A percentile compares a stretch with the other conserved stretches of the same genome.
Conservation (phyloP, 1,284 basidiomycete genomes). For the Cutaneotrichosporon sp. region DNA sequence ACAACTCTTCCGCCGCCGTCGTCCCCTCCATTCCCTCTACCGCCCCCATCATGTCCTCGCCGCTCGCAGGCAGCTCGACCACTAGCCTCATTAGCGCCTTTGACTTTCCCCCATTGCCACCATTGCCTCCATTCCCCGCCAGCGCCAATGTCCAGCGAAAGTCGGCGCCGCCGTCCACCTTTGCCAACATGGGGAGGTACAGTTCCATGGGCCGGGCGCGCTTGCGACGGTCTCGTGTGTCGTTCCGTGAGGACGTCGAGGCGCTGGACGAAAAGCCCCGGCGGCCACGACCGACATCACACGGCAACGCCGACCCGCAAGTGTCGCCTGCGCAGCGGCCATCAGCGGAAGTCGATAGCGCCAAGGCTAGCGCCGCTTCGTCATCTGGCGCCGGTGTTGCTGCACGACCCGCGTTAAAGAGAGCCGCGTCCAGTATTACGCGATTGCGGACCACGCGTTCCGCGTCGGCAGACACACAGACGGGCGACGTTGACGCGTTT, state of each 20-base stretch:
- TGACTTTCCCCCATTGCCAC: constrained; percentile 16
- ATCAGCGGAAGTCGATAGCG: constrained; percentile 5
- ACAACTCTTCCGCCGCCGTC: background rate
- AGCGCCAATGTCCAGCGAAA: constrained; percentile 3
- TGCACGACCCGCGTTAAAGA: constrained; percentile 2
- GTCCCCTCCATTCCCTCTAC: background rate
- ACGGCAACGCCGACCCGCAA: background rate
- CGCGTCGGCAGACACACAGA: too few relatives aligned
- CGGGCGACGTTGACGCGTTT: constrained; percentile 3
- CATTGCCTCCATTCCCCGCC: constrained; percentile 8
- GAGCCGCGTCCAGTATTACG: background rate
- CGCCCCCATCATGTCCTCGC: constrained; percentile 1
- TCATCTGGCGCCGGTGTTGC: background rate
- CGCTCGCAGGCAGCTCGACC: background rate
- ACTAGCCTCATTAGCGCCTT: background rate
- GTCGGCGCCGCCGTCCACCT: constrained; percentile 8
- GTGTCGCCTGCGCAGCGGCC: background rate
- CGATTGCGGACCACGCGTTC: too few relatives aligned
- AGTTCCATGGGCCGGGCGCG: background rate
- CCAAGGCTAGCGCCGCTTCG: too few relatives aligned
- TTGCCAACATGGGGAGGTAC: background rate
- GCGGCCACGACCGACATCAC: background rate
- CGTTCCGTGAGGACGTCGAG: constrained; percentile 18
- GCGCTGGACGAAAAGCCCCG: background rate
- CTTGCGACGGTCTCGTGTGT: constrained; percentile 12